These are phyloP conservation scores for Stemphylium lycopersici DNA, from an alignment of 2,329 filamentous ascomycete genomes.

Conservation along the genomic window DNA sequence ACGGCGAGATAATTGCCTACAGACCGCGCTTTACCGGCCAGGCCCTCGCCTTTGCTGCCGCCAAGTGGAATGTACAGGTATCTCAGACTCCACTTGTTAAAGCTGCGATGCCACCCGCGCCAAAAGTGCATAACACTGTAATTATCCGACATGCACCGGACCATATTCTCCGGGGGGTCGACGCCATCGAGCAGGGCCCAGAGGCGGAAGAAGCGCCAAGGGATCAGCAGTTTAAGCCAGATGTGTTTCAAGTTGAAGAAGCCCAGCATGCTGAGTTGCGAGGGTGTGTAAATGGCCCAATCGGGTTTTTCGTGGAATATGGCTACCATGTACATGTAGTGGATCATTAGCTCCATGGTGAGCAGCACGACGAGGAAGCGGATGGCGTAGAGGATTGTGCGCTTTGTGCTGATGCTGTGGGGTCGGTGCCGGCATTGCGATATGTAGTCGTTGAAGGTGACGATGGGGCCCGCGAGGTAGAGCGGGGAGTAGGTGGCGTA, in stretches of 20 bases:
- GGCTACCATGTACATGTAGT: slow-evolving; percentile 92
- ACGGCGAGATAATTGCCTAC: slow-evolving; percentile 80
- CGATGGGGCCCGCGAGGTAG: slow-evolving; percentile 88
- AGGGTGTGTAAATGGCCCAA: slow-evolving; percentile 84
- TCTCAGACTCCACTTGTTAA: slow-evolving; percentile 91
- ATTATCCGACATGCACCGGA: slow-evolving; percentile 94
- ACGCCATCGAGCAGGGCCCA: slow-evolving; percentile 91
- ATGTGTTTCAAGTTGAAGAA: slow-evolving; percentile 97
- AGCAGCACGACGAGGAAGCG: slow-evolving; percentile 82
- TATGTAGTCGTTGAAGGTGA: slow-evolving; percentile 98
- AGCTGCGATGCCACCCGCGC: slow-evolving; percentile 94
- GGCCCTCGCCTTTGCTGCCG: slow-evolving; percentile 58
- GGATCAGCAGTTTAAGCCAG: slow-evolving; percentile 95
- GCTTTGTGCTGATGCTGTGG: slow-evolving; percentile 70
- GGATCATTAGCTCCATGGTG: slow-evolving; percentile 82
- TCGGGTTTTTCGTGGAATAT: slow-evolving; percentile 81
- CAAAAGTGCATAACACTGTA: slow-evolving; percentile 91
- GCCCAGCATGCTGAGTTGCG: slow-evolving; percentile 86
- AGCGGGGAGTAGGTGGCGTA: slow-evolving; percentile 92
- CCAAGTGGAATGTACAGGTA: slow-evolving; percentile 95
- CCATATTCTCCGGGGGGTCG: slow-evolving; percentile 97
- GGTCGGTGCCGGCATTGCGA: slow-evolving; percentile 79
- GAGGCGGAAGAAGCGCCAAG: slow-evolving; percentile 98
- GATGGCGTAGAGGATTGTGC: slow-evolving; percentile 80
- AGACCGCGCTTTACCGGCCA: slow-evolving; percentile 59